Conservation (phyloP, 1,139 yeast species). For the Suhomyces anneliseae region DNA sequence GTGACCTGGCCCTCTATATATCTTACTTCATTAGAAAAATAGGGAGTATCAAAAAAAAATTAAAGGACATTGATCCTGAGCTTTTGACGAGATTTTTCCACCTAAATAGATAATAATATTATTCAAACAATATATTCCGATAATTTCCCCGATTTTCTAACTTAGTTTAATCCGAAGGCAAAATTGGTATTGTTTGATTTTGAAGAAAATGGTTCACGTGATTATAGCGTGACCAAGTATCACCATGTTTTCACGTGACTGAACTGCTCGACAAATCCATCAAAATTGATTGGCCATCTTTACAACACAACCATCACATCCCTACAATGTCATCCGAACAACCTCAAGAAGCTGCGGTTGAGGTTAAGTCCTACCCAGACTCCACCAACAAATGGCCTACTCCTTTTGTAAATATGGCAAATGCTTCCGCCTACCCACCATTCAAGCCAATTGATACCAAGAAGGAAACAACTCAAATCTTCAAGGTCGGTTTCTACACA, state of each 20-base stretch:
- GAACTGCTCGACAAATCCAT: conserved; percentile 13
- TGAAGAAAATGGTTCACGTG: too few species aligned
- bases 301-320: conserved; percentile 1
- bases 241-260: not conserved
- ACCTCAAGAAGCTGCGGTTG: conserved; percentile 13
- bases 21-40: too few species aligned
- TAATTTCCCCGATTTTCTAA: too few species aligned
- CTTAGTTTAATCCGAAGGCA: too few species aligned
- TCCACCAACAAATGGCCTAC: conserved; percentile 44
- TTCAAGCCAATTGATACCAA: conserved; percentile 48
- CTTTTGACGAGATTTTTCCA: too few species aligned
- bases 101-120: too few species aligned
- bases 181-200: too few species aligned
- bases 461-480: conserved; percentile 41
- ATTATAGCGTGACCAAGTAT: too few species aligned
- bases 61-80: too few species aligned
- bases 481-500: conserved; percentile 43
- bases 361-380: conserved; percentile 28
- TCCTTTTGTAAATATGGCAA: conserved; percentile 43
- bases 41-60: too few species aligned
- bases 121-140: too few species aligned
- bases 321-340: conserved; percentile 19
- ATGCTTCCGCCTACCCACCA: conserved; percentile 44
- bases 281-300: conserved; percentile 21
- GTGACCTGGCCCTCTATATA: not conserved